Evolutionary conservation across 768 basidiomycete genomes (phyloP).

Genomic region (Polyporus arcularius): DNA sequence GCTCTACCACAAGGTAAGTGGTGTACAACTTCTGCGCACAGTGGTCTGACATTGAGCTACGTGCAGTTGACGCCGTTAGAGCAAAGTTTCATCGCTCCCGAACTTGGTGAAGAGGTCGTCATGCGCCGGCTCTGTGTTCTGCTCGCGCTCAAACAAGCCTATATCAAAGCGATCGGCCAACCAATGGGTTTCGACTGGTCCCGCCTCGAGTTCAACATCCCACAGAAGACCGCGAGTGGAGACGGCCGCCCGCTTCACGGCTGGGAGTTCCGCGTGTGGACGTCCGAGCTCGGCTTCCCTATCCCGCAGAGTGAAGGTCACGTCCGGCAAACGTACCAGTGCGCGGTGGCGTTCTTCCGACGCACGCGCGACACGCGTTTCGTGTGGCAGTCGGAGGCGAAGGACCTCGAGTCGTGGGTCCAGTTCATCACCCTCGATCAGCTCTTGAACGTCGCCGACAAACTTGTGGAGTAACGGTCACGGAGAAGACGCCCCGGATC

Average conservation of each 20-base stretch:
- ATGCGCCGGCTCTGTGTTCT: slow-evolving; percentile 77
- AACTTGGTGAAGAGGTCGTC: slow-evolving; percentile 59
- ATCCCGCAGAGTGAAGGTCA: slow-evolving; percentile 59
- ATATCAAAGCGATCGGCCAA: slow-evolving; percentile 84
- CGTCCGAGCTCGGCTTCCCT: slow-evolving; percentile 57
- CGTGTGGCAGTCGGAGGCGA: slow-evolving; percentile 67
- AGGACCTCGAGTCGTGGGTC: slow-evolving; percentile 76
- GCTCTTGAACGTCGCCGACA: slow-evolving; percentile 77
- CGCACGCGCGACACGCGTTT: slow-evolving; percentile 66
- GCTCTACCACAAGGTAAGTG: slow-evolving; percentile 69
- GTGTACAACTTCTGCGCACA: neutral
- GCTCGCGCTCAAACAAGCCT: slow-evolving; percentile 78
- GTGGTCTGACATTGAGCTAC: neutral
- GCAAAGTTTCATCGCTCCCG: slow-evolving; percentile 50
- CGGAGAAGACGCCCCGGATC: neutral
- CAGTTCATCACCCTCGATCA: slow-evolving; percentile 85
- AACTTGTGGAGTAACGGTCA: slow-evolving; percentile 56
- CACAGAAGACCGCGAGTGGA: slow-evolving; percentile 58
- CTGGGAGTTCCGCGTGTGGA: slow-evolving; percentile 88
- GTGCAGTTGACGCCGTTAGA: slow-evolving; percentile 52
- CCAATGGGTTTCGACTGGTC: slow-evolving; percentile 79
- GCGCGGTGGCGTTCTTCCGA: slow-evolving; percentile 76
- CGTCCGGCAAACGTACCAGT: slow-evolving; percentile 71
- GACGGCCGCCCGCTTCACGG: slow-evolving; percentile 72
- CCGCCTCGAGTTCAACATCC: slow-evolving; percentile 79